Evolutionary conservation across 371 early-diverging fungal genomes (phyloP).

Genomic region (Rozella allomycis): DNA sequence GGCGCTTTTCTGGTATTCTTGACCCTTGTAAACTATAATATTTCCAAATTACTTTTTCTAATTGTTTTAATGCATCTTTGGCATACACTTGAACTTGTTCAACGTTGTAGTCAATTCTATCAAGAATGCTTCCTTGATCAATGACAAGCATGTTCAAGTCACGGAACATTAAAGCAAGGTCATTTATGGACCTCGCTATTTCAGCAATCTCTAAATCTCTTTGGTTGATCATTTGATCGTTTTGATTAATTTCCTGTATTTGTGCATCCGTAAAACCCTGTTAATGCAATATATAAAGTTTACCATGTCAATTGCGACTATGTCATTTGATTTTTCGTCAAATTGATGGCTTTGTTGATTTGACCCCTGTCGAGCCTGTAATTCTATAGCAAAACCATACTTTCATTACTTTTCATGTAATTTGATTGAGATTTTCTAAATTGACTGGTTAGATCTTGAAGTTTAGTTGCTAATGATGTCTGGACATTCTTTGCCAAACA

Average conservation of each 20-base stretch:
- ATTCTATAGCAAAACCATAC: too few relatives aligned
- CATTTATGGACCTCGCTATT: conserved; percentile 72
- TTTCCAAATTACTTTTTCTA: conserved; percentile 39
- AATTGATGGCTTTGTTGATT: too few relatives aligned
- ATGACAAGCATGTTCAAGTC: conserved; percentile 82
- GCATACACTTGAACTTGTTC: conserved; percentile 57
- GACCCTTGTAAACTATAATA: conserved; percentile 13
- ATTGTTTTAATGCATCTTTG: conserved; percentile 57
- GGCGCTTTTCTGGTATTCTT: conserved; percentile 38
- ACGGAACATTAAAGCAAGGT: conserved; percentile 71
- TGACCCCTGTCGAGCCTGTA: too few relatives aligned
- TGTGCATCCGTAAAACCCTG: conserved; percentile 70
- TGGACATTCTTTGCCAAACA: conserved; percentile 63
- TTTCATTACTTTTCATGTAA: conserved; percentile 68
- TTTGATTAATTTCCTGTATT: conserved; percentile 40
- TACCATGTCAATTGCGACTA: too few relatives aligned
- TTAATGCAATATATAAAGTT: too few relatives aligned
- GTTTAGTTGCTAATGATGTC: conserved; percentile 58
- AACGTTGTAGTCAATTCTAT: conserved; percentile 91
- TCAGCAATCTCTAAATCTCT: conserved; percentile 76
- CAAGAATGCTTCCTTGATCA: conserved; percentile 87
- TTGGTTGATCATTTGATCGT: conserved; percentile 44
- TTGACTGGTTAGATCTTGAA: conserved; percentile 54
- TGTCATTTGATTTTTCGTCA: too few relatives aligned
- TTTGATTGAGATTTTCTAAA: conserved; percentile 67